Evolutionary conservation across 306 rosid genomes (phyloP), one percentile per base, ranked within the genome.

Genomic region (Prosopis cineraria): DNA sequence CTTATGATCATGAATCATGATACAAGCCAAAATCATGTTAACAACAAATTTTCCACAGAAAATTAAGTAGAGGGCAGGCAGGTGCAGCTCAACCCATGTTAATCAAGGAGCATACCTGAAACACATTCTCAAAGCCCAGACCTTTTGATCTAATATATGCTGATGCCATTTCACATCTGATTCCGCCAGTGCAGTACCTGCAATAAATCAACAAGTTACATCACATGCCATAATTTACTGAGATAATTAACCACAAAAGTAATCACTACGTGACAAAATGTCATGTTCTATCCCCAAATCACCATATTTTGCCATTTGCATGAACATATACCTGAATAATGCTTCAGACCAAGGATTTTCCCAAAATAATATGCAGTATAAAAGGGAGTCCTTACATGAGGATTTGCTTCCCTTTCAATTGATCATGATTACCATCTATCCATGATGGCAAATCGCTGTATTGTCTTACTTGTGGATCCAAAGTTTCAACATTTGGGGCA

Each of bases 161-260:
- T 0, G 98, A 95, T 74, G 98, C 98, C 98, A 95, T 95, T 85
- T 95, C 98, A 67, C 96, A 89, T 81, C 98, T 85, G 77, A 93
- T 92, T 83, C 98, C 98, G 37, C 98, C 98, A 19, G 98, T 95
- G 89, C 98, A 95, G 69, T 95, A 92, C 98, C 98, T 95, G 77
- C 68, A 66, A 78, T 30, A 10, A 83, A 80, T 81, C 81, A 82
- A 70, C 70, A 34, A 80, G 44, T 68, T 48, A 60, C 60, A 83
- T 37, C 29, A 27, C 74, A 40, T 40, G 20, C 45, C 29, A 69
- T 41, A 53, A 48, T 11, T 56, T 24, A 56, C 24, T 40, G 39
- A 6, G 41, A 22, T 6, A 27, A 36, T 74, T 29, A 55, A 64
- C 39, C 8, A 25, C 33, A 58, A n/a, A 80, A 64, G 74, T 16